These are phyloP conservation scores for Solanum virginianum DNA, from an alignment of 257 asterid species.

Conservation along the genomic window DNA sequence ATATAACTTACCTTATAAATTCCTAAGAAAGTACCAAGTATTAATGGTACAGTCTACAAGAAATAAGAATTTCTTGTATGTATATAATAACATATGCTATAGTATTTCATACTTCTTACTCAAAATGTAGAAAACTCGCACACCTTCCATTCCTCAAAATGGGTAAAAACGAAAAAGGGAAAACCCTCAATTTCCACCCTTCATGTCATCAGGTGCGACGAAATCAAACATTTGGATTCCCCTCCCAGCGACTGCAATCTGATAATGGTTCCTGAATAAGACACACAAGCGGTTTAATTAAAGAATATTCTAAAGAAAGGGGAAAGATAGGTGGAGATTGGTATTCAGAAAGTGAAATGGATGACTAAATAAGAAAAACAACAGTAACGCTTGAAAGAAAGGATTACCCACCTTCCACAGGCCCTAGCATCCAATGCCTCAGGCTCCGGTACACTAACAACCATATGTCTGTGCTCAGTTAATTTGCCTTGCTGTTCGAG, in stretches of 20 bases:
- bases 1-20: neutral
- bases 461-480: slow-evolving; percentile 43
- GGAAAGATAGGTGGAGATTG: neutral
- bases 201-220: slow-evolving; percentile 13
- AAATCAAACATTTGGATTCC: slow-evolving; percentile 92
- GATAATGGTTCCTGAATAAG: slow-evolving; percentile 52
- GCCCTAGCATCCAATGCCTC: slow-evolving; percentile 73
- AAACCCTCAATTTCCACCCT: neutral
- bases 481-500: slow-evolving; percentile 30
- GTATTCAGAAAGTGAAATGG: neutral
- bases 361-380: neutral
- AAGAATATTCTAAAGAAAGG: neutral
- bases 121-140: neutral
- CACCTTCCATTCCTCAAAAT: neutral
- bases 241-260: slow-evolving; percentile 88
- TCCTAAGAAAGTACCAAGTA: neutral
- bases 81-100: neutral
- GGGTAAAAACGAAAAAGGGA: neutral
- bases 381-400: neutral
- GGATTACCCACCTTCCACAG: slow-evolving; percentile 39
- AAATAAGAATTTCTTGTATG: neutral
- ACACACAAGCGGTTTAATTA: neutral
- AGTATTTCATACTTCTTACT: neutral
- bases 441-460: slow-evolving; percentile 91
- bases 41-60: neutral